phyloP scores from a whole-genome alignment of 1,284 basidiomycete genomes.

The Mycena sp. region DNA sequence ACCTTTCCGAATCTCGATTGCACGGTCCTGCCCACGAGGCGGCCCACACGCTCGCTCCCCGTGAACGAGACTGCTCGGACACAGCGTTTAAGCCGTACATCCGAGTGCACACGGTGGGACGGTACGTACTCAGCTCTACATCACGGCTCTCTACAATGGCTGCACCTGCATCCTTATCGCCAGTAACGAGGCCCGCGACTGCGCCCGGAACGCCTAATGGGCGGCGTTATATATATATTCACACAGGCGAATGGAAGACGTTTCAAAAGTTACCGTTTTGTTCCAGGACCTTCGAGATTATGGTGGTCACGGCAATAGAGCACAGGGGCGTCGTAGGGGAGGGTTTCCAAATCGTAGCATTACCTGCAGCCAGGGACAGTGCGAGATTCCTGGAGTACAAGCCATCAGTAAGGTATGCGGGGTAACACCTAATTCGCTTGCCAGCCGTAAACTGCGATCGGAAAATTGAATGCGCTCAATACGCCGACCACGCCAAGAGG shows the following conservation, averaged over 20 bases:
- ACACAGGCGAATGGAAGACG: background rate
- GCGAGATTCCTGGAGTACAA: constrained; percentile 83
- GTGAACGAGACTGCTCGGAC: constrained; percentile 84
- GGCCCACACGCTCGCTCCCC: constrained; percentile 89
- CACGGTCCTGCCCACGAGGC: constrained; percentile 84
- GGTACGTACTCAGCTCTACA: constrained; percentile 75
- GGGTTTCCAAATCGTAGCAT: constrained; percentile 96
- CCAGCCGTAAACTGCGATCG: constrained; percentile 92
- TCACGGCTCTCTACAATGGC: constrained; percentile 77
- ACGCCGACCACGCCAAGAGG: constrained; percentile 94
- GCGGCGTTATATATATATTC: background rate
- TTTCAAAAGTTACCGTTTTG: constrained; percentile 58
- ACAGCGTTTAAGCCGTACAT: background rate
- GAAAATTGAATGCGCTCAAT: constrained; percentile 94
- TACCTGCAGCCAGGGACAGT: constrained; percentile 89
- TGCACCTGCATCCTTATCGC: constrained; percentile 84
- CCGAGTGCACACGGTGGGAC: constrained; percentile 18
- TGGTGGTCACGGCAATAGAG: constrained; percentile 88
- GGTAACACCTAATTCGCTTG: constrained; percentile 39
- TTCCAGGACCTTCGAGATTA: constrained; percentile 85
- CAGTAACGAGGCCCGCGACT: constrained; percentile 84
- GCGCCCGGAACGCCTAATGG: constrained; percentile 72
- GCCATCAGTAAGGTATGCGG: constrained; percentile 43
- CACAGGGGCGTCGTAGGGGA: constrained; percentile 89
- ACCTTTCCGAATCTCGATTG: constrained; percentile 86